Percentiles rank a stretch among this genome's conserved stretches.
These are phyloP conservation scores for Colletotrichum theobromicola DNA, from an alignment of 2,329 filamentous ascomycete genomes.

Conservation along the genomic window DNA sequence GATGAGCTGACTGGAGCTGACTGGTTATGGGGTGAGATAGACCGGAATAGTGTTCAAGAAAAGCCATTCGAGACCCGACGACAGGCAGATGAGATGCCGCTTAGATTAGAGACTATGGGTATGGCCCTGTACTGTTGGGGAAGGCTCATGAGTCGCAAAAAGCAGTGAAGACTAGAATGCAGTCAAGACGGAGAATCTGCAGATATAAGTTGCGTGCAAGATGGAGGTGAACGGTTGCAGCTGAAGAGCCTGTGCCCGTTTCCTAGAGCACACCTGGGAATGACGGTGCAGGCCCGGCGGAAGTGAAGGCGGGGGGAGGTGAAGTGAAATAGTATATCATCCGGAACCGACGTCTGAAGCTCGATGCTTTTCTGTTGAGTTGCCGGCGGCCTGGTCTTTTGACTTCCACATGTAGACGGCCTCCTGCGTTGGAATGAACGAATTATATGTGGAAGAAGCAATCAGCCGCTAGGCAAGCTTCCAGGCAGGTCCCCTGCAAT, in stretches of 20 bases:
- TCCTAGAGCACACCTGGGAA: background rate
- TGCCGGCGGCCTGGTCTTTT: background rate
- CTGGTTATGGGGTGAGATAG: background rate
- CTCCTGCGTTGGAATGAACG: background rate
- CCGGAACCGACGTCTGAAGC: background rate
- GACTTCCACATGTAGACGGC: background rate
- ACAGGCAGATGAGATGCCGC: background rate
- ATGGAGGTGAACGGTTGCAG: background rate
- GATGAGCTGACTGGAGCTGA: conserved; percentile 20
- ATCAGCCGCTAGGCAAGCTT: background rate
- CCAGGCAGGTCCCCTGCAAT: background rate
- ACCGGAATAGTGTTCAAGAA: background rate
- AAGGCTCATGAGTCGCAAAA: background rate
- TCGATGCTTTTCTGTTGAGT: background rate
- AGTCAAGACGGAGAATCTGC: background rate
- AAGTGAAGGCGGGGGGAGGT: background rate
- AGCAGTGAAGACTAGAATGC: background rate
- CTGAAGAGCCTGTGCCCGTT: background rate
- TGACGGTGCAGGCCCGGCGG: fast-evolving
- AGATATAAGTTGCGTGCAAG: background rate
- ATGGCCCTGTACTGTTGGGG: background rate
- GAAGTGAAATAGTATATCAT: background rate
- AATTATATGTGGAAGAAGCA: background rate
- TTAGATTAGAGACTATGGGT: background rate
- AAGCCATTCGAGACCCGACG: background rate